A percentile compares a stretch with the other conserved stretches of the same genome.
Evolutionary conservation across 2,329 filamentous ascomycete genomes (phyloP).

Genomic region (Alternaria rosae): DNA sequence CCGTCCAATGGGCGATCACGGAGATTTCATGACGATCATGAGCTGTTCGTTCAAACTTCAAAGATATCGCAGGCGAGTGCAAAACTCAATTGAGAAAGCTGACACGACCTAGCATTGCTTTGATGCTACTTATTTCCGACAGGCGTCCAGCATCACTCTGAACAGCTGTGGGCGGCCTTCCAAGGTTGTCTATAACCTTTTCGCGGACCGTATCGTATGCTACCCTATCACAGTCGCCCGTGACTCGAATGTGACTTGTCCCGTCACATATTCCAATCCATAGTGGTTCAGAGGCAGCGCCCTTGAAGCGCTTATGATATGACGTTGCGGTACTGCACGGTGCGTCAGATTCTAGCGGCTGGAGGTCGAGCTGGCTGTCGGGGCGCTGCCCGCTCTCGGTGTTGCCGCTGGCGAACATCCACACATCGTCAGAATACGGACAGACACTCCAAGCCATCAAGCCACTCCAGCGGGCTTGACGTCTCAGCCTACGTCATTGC

Average conservation of each 20-base stretch:
- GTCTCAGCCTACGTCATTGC: not conserved
- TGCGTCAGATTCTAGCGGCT: not conserved
- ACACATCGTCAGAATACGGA: not conserved
- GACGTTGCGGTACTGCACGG: not conserved
- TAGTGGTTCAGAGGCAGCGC: conserved; percentile 3
- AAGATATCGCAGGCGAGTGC: conserved; percentile 6
- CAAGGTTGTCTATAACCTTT: not conserved
- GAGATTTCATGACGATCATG: conserved; percentile 22
- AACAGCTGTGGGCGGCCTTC: not conserved
- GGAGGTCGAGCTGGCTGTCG: not conserved
- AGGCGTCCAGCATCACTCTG: conserved; percentile 7
- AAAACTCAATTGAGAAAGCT: conserved; percentile 1
- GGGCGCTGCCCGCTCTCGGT: not conserved
- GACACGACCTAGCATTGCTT: conserved; percentile 3
- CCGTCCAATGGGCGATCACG: conserved; percentile 22
- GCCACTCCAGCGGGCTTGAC: not conserved
- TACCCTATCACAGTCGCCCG: not conserved
- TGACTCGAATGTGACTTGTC: not conserved
- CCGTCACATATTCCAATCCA: not conserved
- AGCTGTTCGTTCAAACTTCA: conserved; percentile 13
- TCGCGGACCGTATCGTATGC: not conserved
- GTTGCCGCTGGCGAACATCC: not conserved
- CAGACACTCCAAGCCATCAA: not conserved
- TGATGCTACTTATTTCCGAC: conserved; percentile 9
- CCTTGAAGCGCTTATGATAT: not conserved